Percentiles rank a stretch among this genome's conserved stretches.
phyloP scores from a whole-genome alignment of 768 basidiomycete genomes.

The Suillus subaureus region DNA sequence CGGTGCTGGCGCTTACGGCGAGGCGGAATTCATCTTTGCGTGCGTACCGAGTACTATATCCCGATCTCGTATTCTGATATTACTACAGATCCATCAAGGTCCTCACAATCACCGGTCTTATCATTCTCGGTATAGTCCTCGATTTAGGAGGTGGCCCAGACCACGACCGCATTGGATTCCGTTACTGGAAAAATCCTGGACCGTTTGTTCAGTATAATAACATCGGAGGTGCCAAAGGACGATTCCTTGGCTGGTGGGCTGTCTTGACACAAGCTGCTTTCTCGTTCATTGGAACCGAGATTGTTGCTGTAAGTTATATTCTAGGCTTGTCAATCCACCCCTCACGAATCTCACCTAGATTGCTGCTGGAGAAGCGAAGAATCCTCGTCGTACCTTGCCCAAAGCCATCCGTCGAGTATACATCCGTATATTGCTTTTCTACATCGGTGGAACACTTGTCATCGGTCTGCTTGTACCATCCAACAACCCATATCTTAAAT shows the following conservation, averaged over 20 bases:
- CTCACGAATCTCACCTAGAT: conserved; percentile 49
- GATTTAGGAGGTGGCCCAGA: conserved; percentile 89
- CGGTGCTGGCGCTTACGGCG: conserved; percentile 79
- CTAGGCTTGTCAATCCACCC: not conserved
- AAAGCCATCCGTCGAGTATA: conserved; percentile 61
- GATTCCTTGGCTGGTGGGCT: conserved; percentile 72
- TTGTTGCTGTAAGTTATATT: conserved; percentile 71
- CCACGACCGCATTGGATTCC: conserved; percentile 62
- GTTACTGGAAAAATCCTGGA: conserved; percentile 87
- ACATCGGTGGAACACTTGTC: conserved; percentile 64
- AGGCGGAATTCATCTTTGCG: conserved; percentile 87
- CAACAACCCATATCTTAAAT: conserved; percentile 54
- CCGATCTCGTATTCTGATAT: not conserved
- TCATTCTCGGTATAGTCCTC: conserved; percentile 70
- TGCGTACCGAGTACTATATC: conserved; percentile 25
- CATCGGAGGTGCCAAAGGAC: conserved; percentile 70
- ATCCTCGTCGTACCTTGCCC: conserved; percentile 73
- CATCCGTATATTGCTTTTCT: conserved; percentile 82
- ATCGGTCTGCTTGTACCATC: conserved; percentile 89
- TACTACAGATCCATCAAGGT: conserved; percentile 75
- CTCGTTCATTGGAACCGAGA: conserved; percentile 92
- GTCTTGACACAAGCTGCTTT: conserved; percentile 89
- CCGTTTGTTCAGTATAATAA: conserved; percentile 75
- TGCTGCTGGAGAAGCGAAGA: conserved; percentile 87
- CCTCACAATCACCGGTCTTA: conserved; percentile 75